phyloP scores from a whole-genome alignment of 2,329 filamentous ascomycete genomes.

The Hypoxylon rubiginosum region DNA sequence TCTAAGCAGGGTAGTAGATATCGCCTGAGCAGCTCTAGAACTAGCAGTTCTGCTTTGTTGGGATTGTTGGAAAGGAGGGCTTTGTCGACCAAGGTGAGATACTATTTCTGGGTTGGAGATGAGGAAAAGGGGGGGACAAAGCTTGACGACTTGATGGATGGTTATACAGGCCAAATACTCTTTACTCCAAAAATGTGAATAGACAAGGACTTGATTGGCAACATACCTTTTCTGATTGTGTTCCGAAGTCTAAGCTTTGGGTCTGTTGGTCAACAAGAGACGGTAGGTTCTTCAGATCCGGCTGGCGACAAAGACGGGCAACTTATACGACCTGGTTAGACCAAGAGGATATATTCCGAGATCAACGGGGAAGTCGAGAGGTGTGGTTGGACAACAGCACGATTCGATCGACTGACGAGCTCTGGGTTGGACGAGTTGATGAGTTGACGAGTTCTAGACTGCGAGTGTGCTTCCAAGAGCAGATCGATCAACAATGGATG shows the following conservation, averaged over 20 bases:
- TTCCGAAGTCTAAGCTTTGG: slow-evolving; percentile 13
- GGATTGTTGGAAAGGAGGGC: slow-evolving; percentile 21
- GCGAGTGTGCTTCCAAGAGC: slow-evolving; percentile 46
- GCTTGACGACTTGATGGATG: slow-evolving; percentile 1
- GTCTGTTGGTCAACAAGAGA: neutral
- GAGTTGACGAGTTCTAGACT: slow-evolving; percentile 21
- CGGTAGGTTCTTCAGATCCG: slow-evolving; percentile 30
- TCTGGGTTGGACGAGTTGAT: slow-evolving; percentile 38
- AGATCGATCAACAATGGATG: slow-evolving; percentile 40
- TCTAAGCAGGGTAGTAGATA: neutral
- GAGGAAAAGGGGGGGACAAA: slow-evolving; percentile 17
- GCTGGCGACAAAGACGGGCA: slow-evolving; percentile 26
- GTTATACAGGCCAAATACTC: neutral
- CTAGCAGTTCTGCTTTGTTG: slow-evolving; percentile 26
- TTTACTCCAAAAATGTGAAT: slow-evolving; percentile 1
- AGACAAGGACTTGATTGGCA: slow-evolving; percentile 18
- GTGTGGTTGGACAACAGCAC: slow-evolving; percentile 45
- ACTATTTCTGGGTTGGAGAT: slow-evolving; percentile 4
- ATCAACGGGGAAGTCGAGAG: slow-evolving; percentile 29
- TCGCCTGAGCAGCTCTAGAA: neutral
- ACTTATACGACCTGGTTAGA: slow-evolving; percentile 40
- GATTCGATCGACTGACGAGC: slow-evolving; percentile 39
- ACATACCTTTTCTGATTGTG: slow-evolving; percentile 36
- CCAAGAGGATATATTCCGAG: slow-evolving; percentile 30
- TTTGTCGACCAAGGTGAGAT: slow-evolving; percentile 26